Evolutionary conservation across 495 filamentous ascomycete genomes (phyloP).

Genomic region (Staphylotrichum longicolle): DNA sequence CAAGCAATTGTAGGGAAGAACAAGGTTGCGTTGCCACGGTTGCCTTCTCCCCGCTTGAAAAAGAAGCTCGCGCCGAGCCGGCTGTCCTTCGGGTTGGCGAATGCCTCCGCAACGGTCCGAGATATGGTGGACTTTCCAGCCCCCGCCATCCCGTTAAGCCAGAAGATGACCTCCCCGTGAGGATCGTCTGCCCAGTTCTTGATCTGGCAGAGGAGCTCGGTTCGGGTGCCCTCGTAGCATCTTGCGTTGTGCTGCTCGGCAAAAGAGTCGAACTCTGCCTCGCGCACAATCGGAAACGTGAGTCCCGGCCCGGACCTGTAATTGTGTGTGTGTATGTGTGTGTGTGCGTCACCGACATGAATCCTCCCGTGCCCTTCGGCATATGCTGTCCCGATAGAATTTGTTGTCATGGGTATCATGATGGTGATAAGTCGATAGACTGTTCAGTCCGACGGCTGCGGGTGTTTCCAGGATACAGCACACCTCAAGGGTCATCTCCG

Average conservation of each 20-base stretch:
- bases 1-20: constrained; percentile 47
- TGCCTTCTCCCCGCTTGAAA: constrained; percentile 48
- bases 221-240: constrained; percentile 32
- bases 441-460: no score
- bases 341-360: background rate
- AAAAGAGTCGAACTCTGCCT: constrained; percentile 32
- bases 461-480: no score
- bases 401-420: background rate
- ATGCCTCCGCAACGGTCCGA: constrained; percentile 36
- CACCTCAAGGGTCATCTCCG: no score
- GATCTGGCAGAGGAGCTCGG: constrained; percentile 27
- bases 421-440: background rate
- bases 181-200: constrained; percentile 17
- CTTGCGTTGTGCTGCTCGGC: constrained; percentile 30
- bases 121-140: constrained; percentile 49
- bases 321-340: background rate
- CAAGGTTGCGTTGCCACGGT: constrained; percentile 39
- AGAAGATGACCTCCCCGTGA: constrained; percentile 37
- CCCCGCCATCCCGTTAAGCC: constrained; percentile 47
- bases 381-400: background rate
- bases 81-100: constrained; percentile 16
- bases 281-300: constrained; percentile 15
- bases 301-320: no score
- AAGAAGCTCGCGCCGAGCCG: constrained; percentile 48
- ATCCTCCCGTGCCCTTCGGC: background rate